phyloP scores from a whole-genome alignment of 805 yeast genomes.

The Candida sanyiensis region DNA sequence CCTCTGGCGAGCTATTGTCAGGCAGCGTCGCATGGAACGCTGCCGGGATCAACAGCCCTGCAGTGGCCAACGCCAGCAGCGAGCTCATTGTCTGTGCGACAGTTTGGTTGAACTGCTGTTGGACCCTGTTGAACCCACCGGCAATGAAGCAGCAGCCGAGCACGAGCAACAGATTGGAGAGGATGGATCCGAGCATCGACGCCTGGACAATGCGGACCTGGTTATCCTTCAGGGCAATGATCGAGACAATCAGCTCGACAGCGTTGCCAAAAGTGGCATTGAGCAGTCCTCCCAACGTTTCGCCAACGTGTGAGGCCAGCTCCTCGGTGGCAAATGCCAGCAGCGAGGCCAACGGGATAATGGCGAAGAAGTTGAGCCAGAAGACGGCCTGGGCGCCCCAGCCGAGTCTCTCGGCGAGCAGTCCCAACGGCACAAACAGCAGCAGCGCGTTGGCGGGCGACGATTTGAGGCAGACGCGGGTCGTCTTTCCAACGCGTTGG shows the following conservation, averaged over 20 bases:
- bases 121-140: slow-evolving; percentile 83
- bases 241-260: slow-evolving; percentile 89
- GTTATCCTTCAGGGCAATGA: slow-evolving; percentile 79
- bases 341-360: slow-evolving; percentile 86
- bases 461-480: slow-evolving; percentile 35
- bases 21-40: slow-evolving; percentile 86
- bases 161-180: slow-evolving; percentile 83
- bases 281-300: slow-evolving; percentile 86
- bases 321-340: slow-evolving; percentile 93
- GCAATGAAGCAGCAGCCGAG: slow-evolving; percentile 93
- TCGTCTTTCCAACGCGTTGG: slow-evolving; percentile 20
- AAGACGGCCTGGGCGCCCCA: slow-evolving; percentile 56
- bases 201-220: slow-evolving; percentile 96
- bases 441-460: slow-evolving; percentile 74
- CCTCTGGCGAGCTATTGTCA: slow-evolving; percentile 26
- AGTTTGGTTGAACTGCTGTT: slow-evolving; percentile 88
- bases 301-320: slow-evolving; percentile 79
- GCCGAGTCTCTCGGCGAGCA: slow-evolving; percentile 57
- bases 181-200: slow-evolving; percentile 90
- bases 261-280: slow-evolving; percentile 98
- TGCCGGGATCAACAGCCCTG: slow-evolving; percentile 89
- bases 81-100: slow-evolving; percentile 98
- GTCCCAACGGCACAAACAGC: slow-evolving; percentile 84
- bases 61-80: slow-evolving; percentile 82
- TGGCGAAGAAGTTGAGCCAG: slow-evolving; percentile 77